phyloP scores from a whole-genome alignment of 2,329 filamentous ascomycete species.

The Fusarium pseudoanthophilum region DNA sequence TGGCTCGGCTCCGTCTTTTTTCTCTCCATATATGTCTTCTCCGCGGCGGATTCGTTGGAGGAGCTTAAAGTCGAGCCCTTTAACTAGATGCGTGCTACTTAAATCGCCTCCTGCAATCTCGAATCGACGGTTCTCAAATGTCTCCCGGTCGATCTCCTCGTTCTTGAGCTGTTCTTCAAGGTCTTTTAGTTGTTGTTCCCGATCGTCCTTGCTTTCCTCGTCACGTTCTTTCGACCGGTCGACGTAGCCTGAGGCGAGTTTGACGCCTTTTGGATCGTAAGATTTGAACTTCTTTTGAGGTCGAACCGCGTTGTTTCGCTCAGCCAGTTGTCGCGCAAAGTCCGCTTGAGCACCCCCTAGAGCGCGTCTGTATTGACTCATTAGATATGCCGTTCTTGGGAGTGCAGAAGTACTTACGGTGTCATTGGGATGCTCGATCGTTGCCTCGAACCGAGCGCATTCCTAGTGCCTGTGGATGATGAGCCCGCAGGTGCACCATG shows the following conservation, averaged over 20 bases:
- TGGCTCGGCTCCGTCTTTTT: slow-evolving; percentile 42
- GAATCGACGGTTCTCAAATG: slow-evolving; percentile 78
- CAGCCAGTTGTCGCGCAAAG: slow-evolving; percentile 86
- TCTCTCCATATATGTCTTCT: slow-evolving; percentile 70
- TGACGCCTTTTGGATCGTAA: slow-evolving; percentile 83
- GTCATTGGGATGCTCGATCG: slow-evolving; percentile 92
- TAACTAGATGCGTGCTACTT: slow-evolving; percentile 85
- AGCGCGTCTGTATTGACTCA: slow-evolving; percentile 65
- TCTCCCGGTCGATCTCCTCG: slow-evolving; percentile 82
- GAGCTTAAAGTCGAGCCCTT: slow-evolving; percentile 88
- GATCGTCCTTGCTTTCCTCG: slow-evolving; percentile 62
- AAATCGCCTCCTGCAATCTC: slow-evolving; percentile 87
- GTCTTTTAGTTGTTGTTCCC: slow-evolving; percentile 75
- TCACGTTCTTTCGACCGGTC: slow-evolving; percentile 79
- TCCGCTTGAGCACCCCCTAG: slow-evolving; percentile 67
- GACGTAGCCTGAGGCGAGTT: slow-evolving; percentile 81
- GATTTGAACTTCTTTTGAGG: slow-evolving; percentile 80
- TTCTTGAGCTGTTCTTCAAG: slow-evolving; percentile 85
- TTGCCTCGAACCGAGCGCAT: slow-evolving; percentile 78
- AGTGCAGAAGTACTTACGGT: slow-evolving; percentile 68
- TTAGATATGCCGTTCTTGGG: slow-evolving; percentile 33
- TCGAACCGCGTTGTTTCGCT: slow-evolving; percentile 68
- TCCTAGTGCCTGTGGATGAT: slow-evolving; percentile 48
- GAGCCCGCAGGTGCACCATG: slow-evolving; percentile 58
- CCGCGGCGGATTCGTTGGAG: slow-evolving; percentile 75